Conservation (phyloP, 1,284 basidiomycete genomes). For the Apiotrichum sp. region DNA sequence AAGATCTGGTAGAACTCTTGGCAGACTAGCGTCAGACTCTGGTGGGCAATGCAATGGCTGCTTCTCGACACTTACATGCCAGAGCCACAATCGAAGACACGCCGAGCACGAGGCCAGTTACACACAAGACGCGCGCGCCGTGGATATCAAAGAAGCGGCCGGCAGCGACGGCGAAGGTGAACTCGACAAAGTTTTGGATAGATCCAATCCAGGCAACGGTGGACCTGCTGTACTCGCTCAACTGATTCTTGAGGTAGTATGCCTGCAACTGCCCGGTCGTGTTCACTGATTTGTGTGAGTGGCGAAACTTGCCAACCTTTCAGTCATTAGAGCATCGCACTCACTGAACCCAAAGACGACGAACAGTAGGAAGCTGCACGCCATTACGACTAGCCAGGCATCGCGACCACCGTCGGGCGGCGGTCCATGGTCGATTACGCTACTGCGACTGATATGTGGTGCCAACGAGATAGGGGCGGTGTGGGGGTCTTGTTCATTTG, state of each 20-base stretch:
- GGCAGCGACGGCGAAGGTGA: conserved; percentile 21
- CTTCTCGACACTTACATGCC: conserved; percentile 11
- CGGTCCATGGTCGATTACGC: conserved; percentile 16
- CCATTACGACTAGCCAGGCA: conserved; percentile 22
- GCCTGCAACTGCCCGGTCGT: conserved; percentile 22
- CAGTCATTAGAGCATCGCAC: neutral
- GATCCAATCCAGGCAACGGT: conserved; percentile 25
- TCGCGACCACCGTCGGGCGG: conserved; percentile 24
- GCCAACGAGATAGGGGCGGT: too few relatives aligned
- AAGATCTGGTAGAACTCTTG: conserved; percentile 43
- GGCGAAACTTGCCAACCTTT: too few relatives aligned
- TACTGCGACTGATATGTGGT: too few relatives aligned
- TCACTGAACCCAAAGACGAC: conserved; percentile 22
- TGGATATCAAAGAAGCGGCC: conserved; percentile 24
- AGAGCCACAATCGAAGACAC: conserved; percentile 33
- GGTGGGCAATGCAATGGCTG: too few relatives aligned
- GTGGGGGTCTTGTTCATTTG: too few relatives aligned
- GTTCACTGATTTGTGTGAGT: conserved; percentile 16
- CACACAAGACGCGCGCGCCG: conserved; percentile 16
- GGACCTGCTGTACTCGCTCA: conserved; percentile 12
- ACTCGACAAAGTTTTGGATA: conserved; percentile 18
- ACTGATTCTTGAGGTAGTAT: conserved; percentile 23
- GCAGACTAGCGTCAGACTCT: conserved; percentile 30
- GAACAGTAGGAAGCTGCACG: conserved; percentile 23
- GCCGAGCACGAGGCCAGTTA: conserved; percentile 20